Percentiles rank a stretch among this genome's conserved stretches.
phyloP scores from a whole-genome alignment of 164 flowering plant species.

The Amborella trichopoda region DNA sequence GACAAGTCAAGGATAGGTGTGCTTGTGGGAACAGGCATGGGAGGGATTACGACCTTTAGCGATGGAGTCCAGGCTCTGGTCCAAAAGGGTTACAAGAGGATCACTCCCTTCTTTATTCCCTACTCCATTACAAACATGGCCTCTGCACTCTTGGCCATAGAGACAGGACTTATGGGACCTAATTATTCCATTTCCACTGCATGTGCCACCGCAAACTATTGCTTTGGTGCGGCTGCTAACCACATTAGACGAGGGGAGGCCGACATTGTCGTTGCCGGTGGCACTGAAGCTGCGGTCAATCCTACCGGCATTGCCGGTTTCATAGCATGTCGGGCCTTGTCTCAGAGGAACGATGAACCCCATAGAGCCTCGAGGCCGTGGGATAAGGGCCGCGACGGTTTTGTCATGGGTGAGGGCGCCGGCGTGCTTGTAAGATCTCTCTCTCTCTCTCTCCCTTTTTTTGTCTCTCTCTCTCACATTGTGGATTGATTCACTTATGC shows the following conservation, averaged over 20 bases:
- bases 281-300: constrained; percentile 13
- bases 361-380: constrained; percentile 16
- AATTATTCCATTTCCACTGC: constrained; percentile 72
- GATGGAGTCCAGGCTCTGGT: constrained; percentile 45
- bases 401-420: constrained; percentile 73
- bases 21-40: constrained; percentile 63
- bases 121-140: constrained; percentile 73
- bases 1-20: constrained; percentile 23
- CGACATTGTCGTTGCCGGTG: constrained; percentile 15
- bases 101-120: constrained; percentile 65
- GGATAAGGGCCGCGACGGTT: constrained; percentile 29
- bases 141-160: constrained; percentile 64
- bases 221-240: constrained; percentile 65
- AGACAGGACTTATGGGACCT: constrained; percentile 68
- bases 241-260: constrained; percentile 34
- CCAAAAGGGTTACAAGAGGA: constrained; percentile 50
- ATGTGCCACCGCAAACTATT: constrained; percentile 72
- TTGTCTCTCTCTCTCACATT: neutral
- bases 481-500: neutral
- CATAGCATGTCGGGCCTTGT: constrained; percentile 66
- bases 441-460: neutral
- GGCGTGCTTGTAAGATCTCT: constrained; percentile 48
- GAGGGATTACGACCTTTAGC: constrained; percentile 50
- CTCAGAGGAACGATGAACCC: constrained; percentile 27
- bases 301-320: constrained; percentile 34